Conservation (phyloP, 2,329 filamentous ascomycete genomes). For the Cladophialophora yegresii region DNA sequence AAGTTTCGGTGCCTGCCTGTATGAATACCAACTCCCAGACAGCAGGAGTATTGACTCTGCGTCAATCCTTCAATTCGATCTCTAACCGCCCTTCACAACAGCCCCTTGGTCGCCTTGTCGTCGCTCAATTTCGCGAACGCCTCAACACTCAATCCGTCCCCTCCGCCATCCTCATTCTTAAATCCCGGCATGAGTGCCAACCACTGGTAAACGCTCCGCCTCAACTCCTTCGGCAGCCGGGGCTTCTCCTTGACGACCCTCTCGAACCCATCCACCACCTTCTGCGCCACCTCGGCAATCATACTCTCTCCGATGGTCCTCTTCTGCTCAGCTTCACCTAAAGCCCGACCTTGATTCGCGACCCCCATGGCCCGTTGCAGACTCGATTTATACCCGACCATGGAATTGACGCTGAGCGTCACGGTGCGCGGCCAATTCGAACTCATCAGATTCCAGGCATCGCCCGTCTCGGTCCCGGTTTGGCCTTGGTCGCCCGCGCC, state of each 20-base stretch:
- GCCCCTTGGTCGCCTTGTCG: slow-evolving; percentile 30
- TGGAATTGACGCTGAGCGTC: slow-evolving; percentile 31
- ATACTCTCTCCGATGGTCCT: slow-evolving; percentile 22
- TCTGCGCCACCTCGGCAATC: slow-evolving; percentile 30
- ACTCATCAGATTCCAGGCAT: slow-evolving; percentile 37
- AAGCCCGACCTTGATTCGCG: not conserved
- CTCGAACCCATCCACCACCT: slow-evolving; percentile 34
- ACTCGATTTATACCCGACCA: slow-evolving; percentile 34
- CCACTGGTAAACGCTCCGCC: slow-evolving; percentile 36
- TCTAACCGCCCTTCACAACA: slow-evolving; percentile 25
- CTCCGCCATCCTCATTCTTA: slow-evolving; percentile 16
- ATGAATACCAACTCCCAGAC: too few species aligned
- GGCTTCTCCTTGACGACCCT: slow-evolving; percentile 30
- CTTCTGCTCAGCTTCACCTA: not conserved
- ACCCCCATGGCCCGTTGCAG: slow-evolving; percentile 21
- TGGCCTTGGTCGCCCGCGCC: slow-evolving; percentile 34
- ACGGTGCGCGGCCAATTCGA: slow-evolving; percentile 35
- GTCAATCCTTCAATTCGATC: not conserved
- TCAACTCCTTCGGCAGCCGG: slow-evolving; percentile 33
- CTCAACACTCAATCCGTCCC: slow-evolving; percentile 23
- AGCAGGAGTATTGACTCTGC: too few species aligned
- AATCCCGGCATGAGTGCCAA: slow-evolving; percentile 37
- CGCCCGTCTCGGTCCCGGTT: slow-evolving; percentile 9
- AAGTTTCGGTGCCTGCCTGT: too few species aligned
- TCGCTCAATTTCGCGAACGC: slow-evolving; percentile 26